Evolutionary conservation across 108 stramenopile genomes (phyloP), one percentile per base, ranked within the genome.

Genomic region (Bacterosira constricta): DNA sequence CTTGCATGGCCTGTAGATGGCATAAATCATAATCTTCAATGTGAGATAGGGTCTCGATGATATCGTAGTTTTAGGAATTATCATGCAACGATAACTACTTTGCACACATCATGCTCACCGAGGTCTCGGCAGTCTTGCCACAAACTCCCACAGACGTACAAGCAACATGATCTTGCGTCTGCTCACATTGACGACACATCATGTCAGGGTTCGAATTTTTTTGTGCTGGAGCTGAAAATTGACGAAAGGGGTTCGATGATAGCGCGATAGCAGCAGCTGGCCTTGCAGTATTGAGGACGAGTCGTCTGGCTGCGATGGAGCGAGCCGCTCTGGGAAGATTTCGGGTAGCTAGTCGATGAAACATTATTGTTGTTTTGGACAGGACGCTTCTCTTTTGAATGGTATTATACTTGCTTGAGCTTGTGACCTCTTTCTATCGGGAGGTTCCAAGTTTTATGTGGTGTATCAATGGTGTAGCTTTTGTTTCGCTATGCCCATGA

Each of bases 161-260:
- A 9, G 87, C 90, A 45, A 76, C 36, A 58, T 88, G 87, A 69
- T 91, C 86, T 38, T 73, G 63, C 20, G 90, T 88, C 64, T 91
- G 90, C 73, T 91, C 90, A 59, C 90, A 91, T 78, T 91, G 90
- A 56, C 88, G 85, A 73, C 90, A 91, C 63, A 91, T 84, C 90
- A 91, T 91, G 69, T 75, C 86, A 29, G 87, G 77, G 29, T 85
- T 81, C 23, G 70, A 69, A 46, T 79, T 75, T 34, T 32, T 42
- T 29, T 44, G 35, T 21, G 57, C 34, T 29, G 66, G 13, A 29
- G 59, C 71, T 11, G 69, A 44, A 15, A 66, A 65, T 52, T 59
- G 35, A 30, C 37, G 50, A 18, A 50, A 57, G 36, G 41, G 25
- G 31, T 21, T 36, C 35, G 41, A 38, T 38, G 7, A 55, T 30